Evolutionary conservation across 352 stramenopile genomes (phyloP).

Genomic region (Bremia lactucae): DNA sequence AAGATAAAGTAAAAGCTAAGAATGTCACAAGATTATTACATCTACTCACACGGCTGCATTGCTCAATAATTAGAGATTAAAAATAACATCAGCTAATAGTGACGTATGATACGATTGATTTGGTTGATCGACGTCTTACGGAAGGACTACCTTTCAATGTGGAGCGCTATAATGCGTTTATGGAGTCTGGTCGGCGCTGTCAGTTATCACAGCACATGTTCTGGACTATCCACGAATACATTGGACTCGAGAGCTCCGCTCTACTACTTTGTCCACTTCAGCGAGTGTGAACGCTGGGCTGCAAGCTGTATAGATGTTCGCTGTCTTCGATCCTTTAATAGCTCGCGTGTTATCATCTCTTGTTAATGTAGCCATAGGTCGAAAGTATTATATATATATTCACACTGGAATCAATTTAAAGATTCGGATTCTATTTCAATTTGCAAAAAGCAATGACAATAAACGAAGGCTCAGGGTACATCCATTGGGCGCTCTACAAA

Average conservation of each 20-base stretch:
- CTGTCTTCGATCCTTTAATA: conserved; percentile 68
- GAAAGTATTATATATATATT: no score
- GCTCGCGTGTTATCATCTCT: conserved; percentile 4
- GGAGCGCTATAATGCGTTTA: conserved; percentile 38
- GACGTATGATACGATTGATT: conserved; percentile 3
- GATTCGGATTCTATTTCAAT: conserved; percentile 9
- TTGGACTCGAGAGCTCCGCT: conserved; percentile 66
- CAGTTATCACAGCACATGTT: conserved; percentile 76
- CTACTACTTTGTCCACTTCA: conserved; percentile 75
- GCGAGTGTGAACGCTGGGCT: conserved; percentile 83
- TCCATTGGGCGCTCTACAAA: conserved; percentile 27
- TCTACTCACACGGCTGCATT: no score
- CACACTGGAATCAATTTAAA: no score
- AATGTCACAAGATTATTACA: no score
- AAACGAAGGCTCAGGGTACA: not conserved
- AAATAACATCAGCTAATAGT: not conserved
- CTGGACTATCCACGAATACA: conserved; percentile 64
- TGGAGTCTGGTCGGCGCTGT: no score
- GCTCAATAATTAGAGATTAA: no score
- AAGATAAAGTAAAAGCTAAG: no score
- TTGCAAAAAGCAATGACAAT: conserved; percentile 5
- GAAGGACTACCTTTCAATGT: conserved; percentile 36
- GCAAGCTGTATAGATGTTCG: conserved; percentile 84
- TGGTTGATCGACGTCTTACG: conserved; percentile 15
- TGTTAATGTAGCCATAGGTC: no score